Evolutionary conservation across 2,329 filamentous ascomycete genomes (phyloP).

Genomic region (Thelonectria rubi): DNA sequence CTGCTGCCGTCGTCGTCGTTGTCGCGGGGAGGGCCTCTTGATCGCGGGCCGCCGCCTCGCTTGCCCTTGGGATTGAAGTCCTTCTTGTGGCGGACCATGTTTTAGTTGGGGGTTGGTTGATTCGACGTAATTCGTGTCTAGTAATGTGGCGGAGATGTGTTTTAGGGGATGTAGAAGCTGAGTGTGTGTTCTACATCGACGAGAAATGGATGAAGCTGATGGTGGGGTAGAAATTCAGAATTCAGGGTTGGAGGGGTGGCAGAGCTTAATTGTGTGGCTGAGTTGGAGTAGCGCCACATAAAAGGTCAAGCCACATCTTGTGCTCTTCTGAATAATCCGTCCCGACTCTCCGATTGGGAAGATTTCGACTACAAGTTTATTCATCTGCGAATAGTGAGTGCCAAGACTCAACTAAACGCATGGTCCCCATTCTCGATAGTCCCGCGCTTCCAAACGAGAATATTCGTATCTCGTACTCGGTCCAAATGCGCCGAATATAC

Average conservation of each 20-base stretch:
- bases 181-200: neutral
- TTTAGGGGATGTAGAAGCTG: neutral
- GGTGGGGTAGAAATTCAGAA: neutral
- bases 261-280: neutral
- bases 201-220: neutral
- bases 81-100: slow-evolving; percentile 97
- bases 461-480: no score
- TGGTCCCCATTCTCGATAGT: no score
- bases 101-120: neutral
- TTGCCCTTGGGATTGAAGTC: slow-evolving; percentile 79
- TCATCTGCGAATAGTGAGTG: no score
- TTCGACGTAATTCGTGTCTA: neutral
- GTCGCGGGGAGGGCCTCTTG: slow-evolving; percentile 59
- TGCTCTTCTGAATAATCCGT: no score
- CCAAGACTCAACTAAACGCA: no score
- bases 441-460: no score
- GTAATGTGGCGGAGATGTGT: neutral
- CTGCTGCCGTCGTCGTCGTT: slow-evolving; percentile 48
- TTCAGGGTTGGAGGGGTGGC: neutral
- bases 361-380: no score
- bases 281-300: neutral
- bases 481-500: no score
- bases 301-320: no score
- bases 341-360: no score
- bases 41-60: slow-evolving; percentile 69